Percentiles rank a stretch among this genome's conserved stretches.
These are phyloP conservation scores for Aspergillus cavernicola DNA, from an alignment of 495 filamentous ascomycete genomes.

Conservation along the genomic window DNA sequence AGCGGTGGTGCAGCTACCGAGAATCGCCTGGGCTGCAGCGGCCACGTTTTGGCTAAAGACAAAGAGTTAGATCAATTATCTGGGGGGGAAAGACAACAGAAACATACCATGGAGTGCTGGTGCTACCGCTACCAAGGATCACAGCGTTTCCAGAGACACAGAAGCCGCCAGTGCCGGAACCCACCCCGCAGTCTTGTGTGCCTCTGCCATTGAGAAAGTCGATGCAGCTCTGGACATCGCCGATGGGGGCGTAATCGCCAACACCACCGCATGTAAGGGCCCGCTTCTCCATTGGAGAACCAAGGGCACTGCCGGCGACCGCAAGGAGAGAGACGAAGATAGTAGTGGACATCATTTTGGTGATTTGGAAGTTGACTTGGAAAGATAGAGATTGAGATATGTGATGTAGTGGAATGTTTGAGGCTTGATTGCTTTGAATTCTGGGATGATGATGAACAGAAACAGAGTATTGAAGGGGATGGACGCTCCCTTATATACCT, in stretches of 20 bases:
- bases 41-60: conserved; percentile 4
- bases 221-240: background rate
- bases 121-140: background rate
- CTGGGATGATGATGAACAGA: too few relatives aligned
- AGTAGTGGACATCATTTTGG: background rate
- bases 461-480: too few relatives aligned
- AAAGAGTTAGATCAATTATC: background rate
- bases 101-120: background rate
- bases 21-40: background rate
- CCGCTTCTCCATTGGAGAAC: background rate
- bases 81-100: background rate
- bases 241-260: background rate
- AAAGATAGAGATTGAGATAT: too few relatives aligned
- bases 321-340: background rate
- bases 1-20: conserved; percentile 4
- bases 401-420: too few relatives aligned
- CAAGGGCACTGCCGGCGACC: background rate
- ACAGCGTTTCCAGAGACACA: background rate
- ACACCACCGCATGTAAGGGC: background rate
- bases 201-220: background rate
- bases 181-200: background rate
- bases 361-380: too few relatives aligned
- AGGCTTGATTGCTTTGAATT: too few relatives aligned
- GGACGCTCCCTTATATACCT: too few relatives aligned
- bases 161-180: background rate